Evolutionary conservation across 768 basidiomycete genomes (phyloP), one percentile per base, ranked within the genome.

Genomic region (Tulasnella sp.): DNA sequence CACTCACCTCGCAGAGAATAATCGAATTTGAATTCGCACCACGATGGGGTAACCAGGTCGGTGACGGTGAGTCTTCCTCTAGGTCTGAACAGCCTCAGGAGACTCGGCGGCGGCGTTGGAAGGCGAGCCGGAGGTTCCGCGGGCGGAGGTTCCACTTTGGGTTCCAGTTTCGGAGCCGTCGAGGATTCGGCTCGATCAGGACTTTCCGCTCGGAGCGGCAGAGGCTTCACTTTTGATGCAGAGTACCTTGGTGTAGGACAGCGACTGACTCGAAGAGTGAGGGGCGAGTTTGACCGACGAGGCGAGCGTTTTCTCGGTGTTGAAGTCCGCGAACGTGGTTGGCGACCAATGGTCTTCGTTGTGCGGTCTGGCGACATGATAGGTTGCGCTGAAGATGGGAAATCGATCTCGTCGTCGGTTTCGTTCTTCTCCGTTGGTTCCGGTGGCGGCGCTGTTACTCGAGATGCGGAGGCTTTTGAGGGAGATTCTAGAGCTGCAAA

Each of bases 1-100:
- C 29, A 17, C 62, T 39, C 66, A 26, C 67, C 42, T 63, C 44
- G 26, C 19, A 70, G 32, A n/a, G 35, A 47, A 62, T 47, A 69
- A 74, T 78, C 73, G 70, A 79, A 79, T 69, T 79, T 77, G 11
- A 79, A 78, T 70, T 81, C 80, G 67, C 81, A 82, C 81, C 81
- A 82, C 5, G 77, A 67, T 0, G 80, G 78, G n/a, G 78, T 79
- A 1, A 79, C 79, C 12, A 82, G 75, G 74, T 82, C 81, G 1
- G 80, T 78, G 5, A 81, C 80, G 42, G 79, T 81, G 68, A 82
- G 77, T 62, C 75, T 78, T 8, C 77, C 79, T 62, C 76, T 76
- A 47, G 76, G 78, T 42, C 80, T 74, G 44, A 80, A 80, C n/a
- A 72, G 17, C 37, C 12, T 22, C 36, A 72, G 59, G 16, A 65